Base-by-base conservation (phyloP, 2,329 filamentous ascomycete species). In the Penicillium sp. region DNA sequence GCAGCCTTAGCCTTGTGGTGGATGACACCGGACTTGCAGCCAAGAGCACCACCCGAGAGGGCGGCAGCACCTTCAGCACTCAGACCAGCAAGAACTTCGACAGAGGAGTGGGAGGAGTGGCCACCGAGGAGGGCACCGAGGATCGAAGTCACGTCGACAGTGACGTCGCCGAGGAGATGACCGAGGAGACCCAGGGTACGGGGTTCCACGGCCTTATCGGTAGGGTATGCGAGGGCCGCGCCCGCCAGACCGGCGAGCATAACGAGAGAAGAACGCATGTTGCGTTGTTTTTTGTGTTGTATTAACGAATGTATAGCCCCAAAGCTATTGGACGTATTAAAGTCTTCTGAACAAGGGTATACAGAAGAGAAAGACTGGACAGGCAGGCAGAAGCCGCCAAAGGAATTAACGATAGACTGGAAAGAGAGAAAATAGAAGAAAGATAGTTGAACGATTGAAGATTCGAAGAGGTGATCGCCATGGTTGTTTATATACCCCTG, bases 401-500 rank as follows among this genome's bases (percentile, higher is more conserved):
- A 58, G 53, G 46, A 51, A 60, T 71, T 68, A 72, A 71, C 57
- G 70, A 72, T 63, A 72, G 70, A 72, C 68, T 68, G 67, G 65
- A 65, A 59, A 60, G 50, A 58, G 29, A 33, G 34, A 60, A 62
- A 69, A 66, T 60, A 65, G 54, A 62, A 50, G 11, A 60, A 58
- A 56, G 50, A 53, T 16, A 29, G 48, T 47, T 50, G 53, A 51
- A 34, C 2, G 15, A 56, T 41, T 25, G 19, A 47, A 56, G 19
- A 34, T 47, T 15, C 21, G 13, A 46, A 58, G 58, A 58, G 58
- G 58, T 62, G 65, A 69, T 60, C 63, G 63, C 64, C 60, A 40
- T 45, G 41, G 41, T 61, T 64, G 59, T 68, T 70, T 73, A 73
- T 73, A 73, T 71, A 73, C 70, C 70, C 70, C 71, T 71, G 65